Conservation (phyloP, 352 stramenopile genomes). For the Phytophthora hibernalis region DNA sequence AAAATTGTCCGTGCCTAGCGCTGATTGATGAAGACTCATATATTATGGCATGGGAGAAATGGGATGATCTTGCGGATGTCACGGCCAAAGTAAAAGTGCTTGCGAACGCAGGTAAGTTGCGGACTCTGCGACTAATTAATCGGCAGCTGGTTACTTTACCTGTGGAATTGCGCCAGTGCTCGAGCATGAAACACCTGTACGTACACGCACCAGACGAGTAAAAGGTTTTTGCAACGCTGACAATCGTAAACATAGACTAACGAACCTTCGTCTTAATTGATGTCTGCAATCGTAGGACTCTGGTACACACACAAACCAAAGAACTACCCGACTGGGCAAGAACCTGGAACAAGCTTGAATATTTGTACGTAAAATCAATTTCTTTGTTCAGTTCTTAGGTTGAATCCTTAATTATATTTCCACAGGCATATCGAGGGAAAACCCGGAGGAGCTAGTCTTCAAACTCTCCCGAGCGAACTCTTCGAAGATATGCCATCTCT, state of each 20-base stretch:
- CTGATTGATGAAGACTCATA: neutral
- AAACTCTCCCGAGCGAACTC: neutral
- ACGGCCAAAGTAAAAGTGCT: neutral
- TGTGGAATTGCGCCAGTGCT: neutral
- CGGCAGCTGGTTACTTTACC: neutral
- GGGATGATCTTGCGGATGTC: neutral
- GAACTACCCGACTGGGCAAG: neutral
- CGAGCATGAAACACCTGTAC: neutral
- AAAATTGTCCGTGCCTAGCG: neutral
- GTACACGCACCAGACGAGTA: neutral
- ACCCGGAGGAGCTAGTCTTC: neutral
- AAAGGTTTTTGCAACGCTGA: neutral
- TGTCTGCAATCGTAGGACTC: neutral
- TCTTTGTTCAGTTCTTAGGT: neutral
- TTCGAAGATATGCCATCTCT: neutral
- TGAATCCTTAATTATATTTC: neutral
- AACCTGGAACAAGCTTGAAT: neutral
- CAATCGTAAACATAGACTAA: too few species aligned
- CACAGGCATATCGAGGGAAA: neutral
- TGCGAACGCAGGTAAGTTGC: neutral
- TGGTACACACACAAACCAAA: neutral
- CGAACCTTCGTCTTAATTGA: too few species aligned
- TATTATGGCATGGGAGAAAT: neutral
- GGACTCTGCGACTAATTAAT: neutral
- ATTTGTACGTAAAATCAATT: neutral